Evolutionary conservation across 2,329 filamentous ascomycete genomes (phyloP), one percentile per base, ranked within the genome.

Genomic region (Chaetomium olivaceum): DNA sequence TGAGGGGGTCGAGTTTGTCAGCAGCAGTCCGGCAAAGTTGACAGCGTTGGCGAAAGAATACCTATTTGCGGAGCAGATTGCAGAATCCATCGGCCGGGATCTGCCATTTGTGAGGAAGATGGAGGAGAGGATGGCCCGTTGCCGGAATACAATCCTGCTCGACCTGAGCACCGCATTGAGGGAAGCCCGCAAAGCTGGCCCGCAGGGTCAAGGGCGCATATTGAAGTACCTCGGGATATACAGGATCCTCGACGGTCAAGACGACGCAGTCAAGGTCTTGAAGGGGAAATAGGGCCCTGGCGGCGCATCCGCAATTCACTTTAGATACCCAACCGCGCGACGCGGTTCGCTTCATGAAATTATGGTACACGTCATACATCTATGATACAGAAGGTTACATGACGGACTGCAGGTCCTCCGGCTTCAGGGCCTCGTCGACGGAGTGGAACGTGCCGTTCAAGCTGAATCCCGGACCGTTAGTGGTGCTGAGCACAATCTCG

Each of bases 391-490:
- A 58, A 64, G 54, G 31, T 79, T 83, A 86, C 82, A 86, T 87
- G 67, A 82, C 79, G 25, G 80, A 81, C 61, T 82, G 79, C 71
- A 89, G 73, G 67, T 85, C 78, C 55, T 79, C 82, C 29, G 83
- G 79, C 54, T 81, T 80, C 57, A 90, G 76, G 58, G 79, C 80
- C 67, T 87, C 87, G 66, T 86, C 83, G 4, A 84, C 81, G 61
- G 89, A 82, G 73, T 80, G 87, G 77, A 95, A 91, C 62, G 90
- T 87, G 64, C 93, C 94, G 75, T 87, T 96, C 76, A 99, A 80
- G 76, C 89, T 92, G 81, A 99, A 87, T 0, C 92, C 94, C 1
- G 95, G 93, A 1, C 90, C 89, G 74, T 95, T 85, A 7, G 94
- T 96, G 14, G 93, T 92, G 81, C 91, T 94, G 73, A 99, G 80